Percentiles rank a stretch among this genome's conserved stretches.
Conservation (phyloP, 2,329 filamentous ascomycete species). For the Pseudogymnoascus pannorum region DNA sequence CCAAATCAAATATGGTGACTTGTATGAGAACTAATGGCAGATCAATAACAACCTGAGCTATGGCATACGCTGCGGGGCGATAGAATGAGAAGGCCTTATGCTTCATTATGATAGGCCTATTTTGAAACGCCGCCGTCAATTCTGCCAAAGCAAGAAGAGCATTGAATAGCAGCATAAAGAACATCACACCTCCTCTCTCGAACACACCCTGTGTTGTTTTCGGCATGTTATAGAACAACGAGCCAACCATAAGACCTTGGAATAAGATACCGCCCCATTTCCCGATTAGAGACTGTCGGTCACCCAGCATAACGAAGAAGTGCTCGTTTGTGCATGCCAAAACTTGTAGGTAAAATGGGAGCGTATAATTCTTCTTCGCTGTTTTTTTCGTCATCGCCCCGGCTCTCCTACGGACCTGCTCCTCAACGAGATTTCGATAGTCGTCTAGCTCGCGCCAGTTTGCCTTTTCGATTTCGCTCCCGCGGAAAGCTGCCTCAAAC, state of each 20-base stretch:
- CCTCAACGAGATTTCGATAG: constrained; percentile 39
- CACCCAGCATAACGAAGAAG: constrained; percentile 30
- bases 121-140: constrained; percentile 51
- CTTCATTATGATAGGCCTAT: constrained; percentile 59
- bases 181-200: constrained; percentile 52
- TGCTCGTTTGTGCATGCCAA: constrained; percentile 37
- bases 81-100: constrained; percentile 52
- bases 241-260: constrained; percentile 30
- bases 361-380: constrained; percentile 44
- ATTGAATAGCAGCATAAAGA: constrained; percentile 57
- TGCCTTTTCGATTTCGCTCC: constrained; percentile 38
- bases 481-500: constrained; percentile 44
- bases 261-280: constrained; percentile 31
- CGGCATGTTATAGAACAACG: constrained; percentile 46
- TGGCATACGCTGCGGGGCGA: constrained; percentile 36
- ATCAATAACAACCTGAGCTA: constrained; percentile 77
- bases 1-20: constrained; percentile 67
- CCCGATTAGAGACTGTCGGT: constrained; percentile 28
- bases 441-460: constrained; percentile 42
- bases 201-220: constrained; percentile 48
- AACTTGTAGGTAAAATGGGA: constrained; percentile 43
- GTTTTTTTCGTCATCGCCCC: constrained; percentile 29
- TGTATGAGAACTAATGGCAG: constrained; percentile 78
- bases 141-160: constrained; percentile 54
- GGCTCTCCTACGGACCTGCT: constrained; percentile 34